Base-by-base conservation (phyloP, 2,329 filamentous ascomycete genomes). In the Ophiocordyceps camponoti-leonardi region DNA sequence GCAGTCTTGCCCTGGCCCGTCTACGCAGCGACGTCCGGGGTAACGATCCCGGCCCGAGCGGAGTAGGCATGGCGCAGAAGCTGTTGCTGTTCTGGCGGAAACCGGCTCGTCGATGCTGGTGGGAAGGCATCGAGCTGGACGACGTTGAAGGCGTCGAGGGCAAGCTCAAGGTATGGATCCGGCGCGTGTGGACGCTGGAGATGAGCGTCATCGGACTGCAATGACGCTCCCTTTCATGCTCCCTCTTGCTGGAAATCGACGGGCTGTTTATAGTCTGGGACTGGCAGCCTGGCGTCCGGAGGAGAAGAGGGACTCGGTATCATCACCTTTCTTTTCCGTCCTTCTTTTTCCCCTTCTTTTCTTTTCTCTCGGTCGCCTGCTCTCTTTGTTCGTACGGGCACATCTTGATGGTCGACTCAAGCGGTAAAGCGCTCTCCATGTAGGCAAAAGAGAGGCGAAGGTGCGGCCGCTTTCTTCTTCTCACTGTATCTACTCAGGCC, bases 21-120 rank as follows among this genome's bases (percentile, higher is more conserved):
- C 75, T 98, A 53, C 83, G 92, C 46, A 96, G 87, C 49, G 92
- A 96, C 55, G 87, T 94, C 56, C 80, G 86, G 46, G 86, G 88
- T 54, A 81, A 80, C 56, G 78, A 81, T 48, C 74, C 78, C 66
- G 69, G 84, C 44, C 79, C 74, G 53, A 87, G 81, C 59, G 83
- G 86, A 0, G 86, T 96, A 18, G 90, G 90, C 45, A 98, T 98
- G 92, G 92, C 92, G 13, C 92, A 98, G 64, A 98, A 98, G 67
- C 75, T 98, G 42, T 73, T 98, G 14, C 73, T 98, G 4, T 98
- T 98, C 69, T 98, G 92, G 92, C 78, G 92, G 52, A 98, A 98
- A 66, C 92, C 92, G 16, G 92, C 92, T 14, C 73, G 92, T 49
- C 77, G 92, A 61, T 98, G 92, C 70, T 98, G 92, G 92, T 98